Evolutionary conservation across 2,329 filamentous ascomycete genomes (phyloP).

Genomic region (Botrytis medusae): DNA sequence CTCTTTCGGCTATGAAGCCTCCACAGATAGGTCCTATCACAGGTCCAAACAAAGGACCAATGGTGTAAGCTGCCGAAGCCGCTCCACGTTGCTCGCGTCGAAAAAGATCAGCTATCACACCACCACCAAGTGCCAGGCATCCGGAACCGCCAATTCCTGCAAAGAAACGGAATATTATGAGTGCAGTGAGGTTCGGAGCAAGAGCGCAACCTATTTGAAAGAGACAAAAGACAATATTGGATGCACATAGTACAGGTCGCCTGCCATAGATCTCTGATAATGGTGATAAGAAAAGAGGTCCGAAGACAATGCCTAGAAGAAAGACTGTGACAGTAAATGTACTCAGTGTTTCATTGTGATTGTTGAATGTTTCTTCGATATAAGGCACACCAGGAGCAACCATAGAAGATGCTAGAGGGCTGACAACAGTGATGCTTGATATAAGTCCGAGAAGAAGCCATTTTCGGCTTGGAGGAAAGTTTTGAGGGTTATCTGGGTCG

Average conservation of each 20-base stretch:
- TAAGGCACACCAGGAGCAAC: constrained; percentile 44
- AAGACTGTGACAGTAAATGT: constrained; percentile 48
- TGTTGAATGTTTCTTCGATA: constrained; percentile 29
- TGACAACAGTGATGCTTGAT: constrained; percentile 28
- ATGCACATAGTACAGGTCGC: constrained; percentile 52
- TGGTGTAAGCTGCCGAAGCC: constrained; percentile 34
- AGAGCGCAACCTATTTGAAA: constrained; percentile 66
- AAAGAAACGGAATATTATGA: constrained; percentile 50
- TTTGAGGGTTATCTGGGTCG: constrained; percentile 26
- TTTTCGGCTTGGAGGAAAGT: constrained; percentile 22
- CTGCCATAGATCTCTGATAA: constrained; percentile 65
- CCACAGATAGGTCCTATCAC: constrained; percentile 35
- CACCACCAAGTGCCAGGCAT: constrained; percentile 45
- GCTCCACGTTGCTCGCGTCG: constrained; percentile 36
- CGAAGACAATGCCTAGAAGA: constrained; percentile 57
- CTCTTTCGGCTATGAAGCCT: constrained; percentile 45
- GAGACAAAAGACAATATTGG: constrained; percentile 59
- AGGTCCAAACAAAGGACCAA: constrained; percentile 34
- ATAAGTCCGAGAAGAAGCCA: constrained; percentile 22
- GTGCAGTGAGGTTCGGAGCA: constrained; percentile 48
- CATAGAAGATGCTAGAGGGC: constrained; percentile 43
- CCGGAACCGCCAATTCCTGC: constrained; percentile 48
- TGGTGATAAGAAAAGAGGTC: constrained; percentile 57
- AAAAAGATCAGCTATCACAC: constrained; percentile 46
- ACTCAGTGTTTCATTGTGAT: constrained; percentile 22